These are phyloP conservation scores for Aaosphaeria arxii DNA, from an alignment of 2,329 filamentous ascomycete genomes.

Conservation along the genomic window DNA sequence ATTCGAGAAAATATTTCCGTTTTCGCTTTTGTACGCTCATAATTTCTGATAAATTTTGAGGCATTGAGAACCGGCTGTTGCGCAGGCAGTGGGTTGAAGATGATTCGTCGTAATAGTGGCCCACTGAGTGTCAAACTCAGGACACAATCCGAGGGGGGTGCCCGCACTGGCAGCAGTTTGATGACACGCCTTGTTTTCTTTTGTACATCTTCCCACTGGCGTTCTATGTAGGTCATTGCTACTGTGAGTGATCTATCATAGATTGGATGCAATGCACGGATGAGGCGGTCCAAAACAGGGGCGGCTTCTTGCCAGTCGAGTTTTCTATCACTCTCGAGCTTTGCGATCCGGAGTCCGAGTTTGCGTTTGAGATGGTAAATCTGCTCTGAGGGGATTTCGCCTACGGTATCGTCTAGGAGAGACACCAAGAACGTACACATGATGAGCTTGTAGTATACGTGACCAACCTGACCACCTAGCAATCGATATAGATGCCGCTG, in stretches of 20 bases:
- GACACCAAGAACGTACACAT: constrained; percentile 49
- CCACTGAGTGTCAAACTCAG: not conserved
- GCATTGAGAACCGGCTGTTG: not conserved
- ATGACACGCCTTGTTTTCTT: not conserved
- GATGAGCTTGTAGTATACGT: constrained; percentile 56
- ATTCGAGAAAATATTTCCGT: not conserved
- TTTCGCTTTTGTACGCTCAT: not conserved
- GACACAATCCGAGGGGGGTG: not conserved
- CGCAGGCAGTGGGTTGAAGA: too few relatives aligned
- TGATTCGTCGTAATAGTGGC: not conserved
- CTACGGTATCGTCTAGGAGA: constrained; percentile 40
- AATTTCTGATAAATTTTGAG: not conserved
- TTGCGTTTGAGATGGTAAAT: too few relatives aligned
- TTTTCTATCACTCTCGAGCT: not conserved
- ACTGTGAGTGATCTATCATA: not conserved
- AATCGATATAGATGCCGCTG: constrained; percentile 50
- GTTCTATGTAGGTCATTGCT: not conserved
- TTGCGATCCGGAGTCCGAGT: not conserved
- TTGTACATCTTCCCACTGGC: not conserved
- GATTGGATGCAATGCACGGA: not conserved
- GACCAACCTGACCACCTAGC: constrained; percentile 43
- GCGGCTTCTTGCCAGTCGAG: not conserved
- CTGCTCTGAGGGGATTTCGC: too few relatives aligned
- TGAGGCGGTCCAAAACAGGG: not conserved
- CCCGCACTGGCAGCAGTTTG: not conserved